Base-by-base conservation (phyloP, 306 rosid species). In the Prunus mume region DNA sequence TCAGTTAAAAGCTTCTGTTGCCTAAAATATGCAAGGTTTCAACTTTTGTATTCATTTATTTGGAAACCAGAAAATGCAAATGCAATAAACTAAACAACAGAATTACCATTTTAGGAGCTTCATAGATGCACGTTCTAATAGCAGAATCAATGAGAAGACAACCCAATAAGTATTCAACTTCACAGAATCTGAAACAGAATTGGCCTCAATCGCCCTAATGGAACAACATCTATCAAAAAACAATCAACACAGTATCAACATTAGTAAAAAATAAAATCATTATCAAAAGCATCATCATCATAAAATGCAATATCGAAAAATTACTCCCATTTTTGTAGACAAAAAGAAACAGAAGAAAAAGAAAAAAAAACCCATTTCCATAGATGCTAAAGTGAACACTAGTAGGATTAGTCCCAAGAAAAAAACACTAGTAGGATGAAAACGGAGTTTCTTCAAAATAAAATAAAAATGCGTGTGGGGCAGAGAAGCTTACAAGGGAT, bases 211-310 rank as follows among this genome's bases (percentile, higher is more conserved):
- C 12, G 54, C 72, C 52, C 38, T 5, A 47, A 68, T 68, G 2
- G 72, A 68, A 47, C 11, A 46, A 77, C 76, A 85, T 78, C 91
- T 89, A 82, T 77, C 30, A 46, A 67, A 43, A 63, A 6, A 49
- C 27, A 22, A 56, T n/a, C 62, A 51, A 57, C 62, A 76, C 32
- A 50, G 9, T 49, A 28, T 12, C 32, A 46, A 50, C 2, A 41
- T 56, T 56, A 19, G 9, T 54, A 54, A 12, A 34, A 7, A 38
- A 38, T 49, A 49, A 15, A 13, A 12, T 49, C 4, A 49, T 49
- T 15, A 49, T 49, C 54, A 14, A 49, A 13, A 49, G 4, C 17
- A 49, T 49, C 52, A 49, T 49, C 52, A 13, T 13, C 1, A 49
- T 3, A 49, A 12, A 49, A 13, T 49, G 43, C 43, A 38, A 38